These are phyloP conservation scores for Dictyostelium brefeldianum DNA, from an alignment of 78 protist genomes.

Conservation along the genomic window DNA sequence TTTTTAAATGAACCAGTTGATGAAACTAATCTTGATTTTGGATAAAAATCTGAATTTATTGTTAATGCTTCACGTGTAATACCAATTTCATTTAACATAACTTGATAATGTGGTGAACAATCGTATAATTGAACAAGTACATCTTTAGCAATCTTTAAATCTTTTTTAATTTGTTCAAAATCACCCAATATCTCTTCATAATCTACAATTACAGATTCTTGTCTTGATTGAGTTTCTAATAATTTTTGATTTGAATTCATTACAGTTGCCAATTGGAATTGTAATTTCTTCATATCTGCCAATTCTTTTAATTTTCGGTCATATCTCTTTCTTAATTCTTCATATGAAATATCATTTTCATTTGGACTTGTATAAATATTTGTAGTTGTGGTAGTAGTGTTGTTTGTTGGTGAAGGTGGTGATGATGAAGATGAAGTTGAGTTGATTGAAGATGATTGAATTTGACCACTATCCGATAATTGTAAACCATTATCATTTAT, in stretches of 20 bases:
- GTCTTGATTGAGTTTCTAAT: background rate
- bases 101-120: background rate
- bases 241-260: background rate
- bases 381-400: background rate
- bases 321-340: background rate
- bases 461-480: background rate
- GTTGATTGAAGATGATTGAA: background rate
- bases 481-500: background rate
- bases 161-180: background rate
- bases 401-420: background rate
- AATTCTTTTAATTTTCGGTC: background rate
- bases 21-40: background rate
- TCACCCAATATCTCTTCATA: background rate
- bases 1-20: background rate
- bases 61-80: background rate
- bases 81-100: background rate
- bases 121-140: background rate
- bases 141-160: background rate
- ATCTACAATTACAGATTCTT: background rate
- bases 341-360: constrained; percentile 1
- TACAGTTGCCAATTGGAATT: background rate
- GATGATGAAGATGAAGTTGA: background rate
- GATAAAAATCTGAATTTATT: background rate
- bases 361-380: background rate
- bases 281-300: constrained; percentile 6